Evolutionary conservation across 2,329 filamentous ascomycete genomes (phyloP).

Genomic region (Aspergillus versicolor): DNA sequence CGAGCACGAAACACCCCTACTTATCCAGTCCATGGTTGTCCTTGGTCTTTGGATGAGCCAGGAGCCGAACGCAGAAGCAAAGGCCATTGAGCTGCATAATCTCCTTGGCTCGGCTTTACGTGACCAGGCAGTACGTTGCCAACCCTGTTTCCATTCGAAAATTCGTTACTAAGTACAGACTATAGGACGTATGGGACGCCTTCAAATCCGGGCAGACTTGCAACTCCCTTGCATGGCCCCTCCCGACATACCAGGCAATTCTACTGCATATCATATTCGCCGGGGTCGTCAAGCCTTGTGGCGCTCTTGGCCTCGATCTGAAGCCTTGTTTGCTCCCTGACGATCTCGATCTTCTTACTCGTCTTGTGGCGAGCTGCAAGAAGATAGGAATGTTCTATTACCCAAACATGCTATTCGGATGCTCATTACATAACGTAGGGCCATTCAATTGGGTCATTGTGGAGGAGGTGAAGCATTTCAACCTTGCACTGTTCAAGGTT

Average conservation of each 20-base stretch:
- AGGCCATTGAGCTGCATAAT: constrained; percentile 26
- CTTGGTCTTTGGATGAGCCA: constrained; percentile 28
- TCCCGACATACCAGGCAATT: constrained; percentile 33
- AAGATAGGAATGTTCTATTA: constrained; percentile 30
- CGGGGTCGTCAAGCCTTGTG: background rate
- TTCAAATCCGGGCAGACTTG: background rate
- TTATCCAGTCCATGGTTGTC: constrained; percentile 30
- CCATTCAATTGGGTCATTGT: constrained; percentile 24
- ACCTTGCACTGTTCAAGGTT: constrained; percentile 27
- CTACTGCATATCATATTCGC: constrained; percentile 32
- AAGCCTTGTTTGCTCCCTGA: constrained; percentile 7
- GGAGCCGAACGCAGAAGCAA: constrained; percentile 16
- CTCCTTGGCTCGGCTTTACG: constrained; percentile 23
- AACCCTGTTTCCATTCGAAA: no score
- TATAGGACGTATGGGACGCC: constrained; percentile 26
- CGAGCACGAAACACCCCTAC: constrained; percentile 22
- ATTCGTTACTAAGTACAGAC: no score
- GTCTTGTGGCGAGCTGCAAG: constrained; percentile 28
- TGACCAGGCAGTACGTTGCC: constrained; percentile 23
- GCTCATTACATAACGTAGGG: constrained; percentile 8
- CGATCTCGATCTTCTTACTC: constrained; percentile 18
- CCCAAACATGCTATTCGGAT: constrained; percentile 25
- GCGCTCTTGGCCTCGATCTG: constrained; percentile 14
- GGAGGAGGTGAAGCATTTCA: constrained; percentile 33
- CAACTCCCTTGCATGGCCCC: constrained; percentile 25